Base-by-base conservation (phyloP, 1,284 basidiomycete genomes). In the Cerioporus squamosus region DNA sequence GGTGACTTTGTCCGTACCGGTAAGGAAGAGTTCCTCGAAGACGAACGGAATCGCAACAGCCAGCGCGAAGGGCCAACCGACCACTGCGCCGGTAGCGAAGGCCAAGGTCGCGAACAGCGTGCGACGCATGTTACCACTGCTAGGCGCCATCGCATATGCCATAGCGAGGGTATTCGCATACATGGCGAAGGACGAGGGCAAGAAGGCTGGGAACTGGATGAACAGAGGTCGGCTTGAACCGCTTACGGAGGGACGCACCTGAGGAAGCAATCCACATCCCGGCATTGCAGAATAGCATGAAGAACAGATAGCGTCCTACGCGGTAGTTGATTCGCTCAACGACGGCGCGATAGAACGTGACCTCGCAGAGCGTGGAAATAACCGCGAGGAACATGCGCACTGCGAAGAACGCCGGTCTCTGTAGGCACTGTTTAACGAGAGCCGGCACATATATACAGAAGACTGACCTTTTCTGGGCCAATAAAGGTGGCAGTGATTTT, bases 171-270 rank as follows among this genome's bases (percentile, higher is more conserved):
- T 88, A 46, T 87, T 91, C 33, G 91, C 86, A 74, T 95, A 95
- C 94, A 99, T 95, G 2, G 95, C 88, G 70, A 98, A 98, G 1
- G 93, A 90, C 8, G 97, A 98, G 0, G 97, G 96, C 5, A 98
- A 80, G 77, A 97, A 93, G 0, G 95, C 93, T 95, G 18, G 60
- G 42, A 62, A 26, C 14, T 36, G 9, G 33, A 38, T 43, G 22
- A 55, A 53, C 47, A 17, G n/a, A 6, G 2, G 17, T 17, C 7
- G 18, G 10, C 15, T 15, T 7, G 15, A 9, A 5, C 43, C 33
- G 51, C 20, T 14, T 4, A 7, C 33, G 33, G 12, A 42, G n/a
- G 3, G 18, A 58, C 80, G 65, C 68, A 94, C 95, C 87, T 43
- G 89, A 80, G 44, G 94, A 85, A 5, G 96, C 92, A 65, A 87